Base-by-base conservation (phyloP, 768 basidiomycete species). In the Porpolomopsis calyptriformis region DNA sequence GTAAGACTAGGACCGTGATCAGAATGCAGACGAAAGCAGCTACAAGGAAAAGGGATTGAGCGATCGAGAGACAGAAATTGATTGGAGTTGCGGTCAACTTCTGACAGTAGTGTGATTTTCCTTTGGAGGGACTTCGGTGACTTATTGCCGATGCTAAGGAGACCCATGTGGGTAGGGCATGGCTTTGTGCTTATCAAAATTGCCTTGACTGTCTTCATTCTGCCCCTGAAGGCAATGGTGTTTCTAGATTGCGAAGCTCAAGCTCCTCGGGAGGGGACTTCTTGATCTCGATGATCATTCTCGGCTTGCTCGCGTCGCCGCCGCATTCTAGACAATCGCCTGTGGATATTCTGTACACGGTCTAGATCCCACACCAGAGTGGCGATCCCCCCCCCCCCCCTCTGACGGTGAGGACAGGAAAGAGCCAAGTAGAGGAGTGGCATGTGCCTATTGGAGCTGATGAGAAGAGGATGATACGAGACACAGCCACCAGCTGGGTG, bases 361-460 rank as follows among this genome's bases (percentile, higher is more conserved):
- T 56, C 47, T 33, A 53, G 45, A 54, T 76, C 73, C 67, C 68
- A 73, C 5, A 57, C 1, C n/a, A 71, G 40, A 6, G 71, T 72
- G 0, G 56, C 29, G 1, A 61, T 27, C 1, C 73, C 74, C 5
- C n/a, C n/a, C n/a, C n/a, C n/a, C n/a, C n/a, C n/a, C 68, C 69
- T 2, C 59, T 47, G 14, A 64, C 61, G 41, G 76, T 66, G 8
- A 78, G 52, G 5, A 67, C 58, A 1, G 74, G 75, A 49, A 71
- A 69, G 43, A 72, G 71, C 76, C 76, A 77, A 24, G 72, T 61
- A 9, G 74, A 64, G 40, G 70, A 69, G 53, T 74, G 75, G 49
- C 70, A 72, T 46, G 72, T 57, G 27, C 72, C 76, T n/a, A 67
- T 67, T 24, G 64, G 62, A 6, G 67, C 76, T 11, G 65, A 64